phyloP scores from a whole-genome alignment of 2,329 filamentous ascomycete genomes.

The Talaromyces sp. region DNA sequence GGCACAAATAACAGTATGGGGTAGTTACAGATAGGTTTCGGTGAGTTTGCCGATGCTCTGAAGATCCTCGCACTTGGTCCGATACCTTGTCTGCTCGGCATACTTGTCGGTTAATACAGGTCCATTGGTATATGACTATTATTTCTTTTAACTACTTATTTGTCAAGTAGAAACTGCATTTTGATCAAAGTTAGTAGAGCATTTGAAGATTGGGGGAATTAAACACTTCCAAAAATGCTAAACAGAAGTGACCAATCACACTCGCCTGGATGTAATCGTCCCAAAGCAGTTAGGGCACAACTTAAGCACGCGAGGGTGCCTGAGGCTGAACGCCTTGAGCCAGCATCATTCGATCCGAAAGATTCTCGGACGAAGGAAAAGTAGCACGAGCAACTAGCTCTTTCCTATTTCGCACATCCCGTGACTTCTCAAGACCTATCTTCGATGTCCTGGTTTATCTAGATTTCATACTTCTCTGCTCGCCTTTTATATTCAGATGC shows the following conservation, averaged over 20 bases:
- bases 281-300: background rate
- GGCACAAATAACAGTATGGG: background rate
- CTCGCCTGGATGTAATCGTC: background rate
- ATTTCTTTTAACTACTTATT: too few species aligned
- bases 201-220: too few species aligned
- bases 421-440: conserved; percentile 17
- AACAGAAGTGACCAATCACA: background rate
- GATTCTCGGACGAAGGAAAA: background rate
- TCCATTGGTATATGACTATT: background rate
- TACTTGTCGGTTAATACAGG: background rate
- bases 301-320: background rate
- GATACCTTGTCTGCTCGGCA: conserved; percentile 4
- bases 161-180: background rate
- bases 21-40: background rate
- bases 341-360: background rate
- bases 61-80: conserved; percentile 15
- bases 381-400: background rate
- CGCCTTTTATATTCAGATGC: background rate
- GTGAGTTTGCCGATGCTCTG: conserved; percentile 3
- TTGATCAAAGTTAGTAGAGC: background rate
- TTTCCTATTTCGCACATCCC: conserved; percentile 15
- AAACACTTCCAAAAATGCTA: background rate
- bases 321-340: background rate
- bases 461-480: background rate
- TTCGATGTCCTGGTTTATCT: background rate